Evolutionary conservation across 768 basidiomycete genomes (phyloP).

Genomic region (Mycena maculata): DNA sequence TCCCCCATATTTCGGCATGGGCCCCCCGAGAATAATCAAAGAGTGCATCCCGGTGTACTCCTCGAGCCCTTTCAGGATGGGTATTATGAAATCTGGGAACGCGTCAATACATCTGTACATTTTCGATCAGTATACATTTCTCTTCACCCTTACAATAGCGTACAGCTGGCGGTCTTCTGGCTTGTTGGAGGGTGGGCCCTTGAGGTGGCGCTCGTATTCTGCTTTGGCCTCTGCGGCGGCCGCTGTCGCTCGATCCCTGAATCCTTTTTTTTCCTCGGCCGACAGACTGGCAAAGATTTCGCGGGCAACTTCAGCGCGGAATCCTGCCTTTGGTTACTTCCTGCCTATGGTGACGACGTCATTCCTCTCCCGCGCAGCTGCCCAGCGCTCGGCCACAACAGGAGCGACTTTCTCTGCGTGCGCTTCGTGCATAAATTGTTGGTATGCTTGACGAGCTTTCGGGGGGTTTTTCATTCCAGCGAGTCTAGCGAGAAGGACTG

Average conservation of each 20-base stretch:
- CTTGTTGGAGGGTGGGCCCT: not conserved
- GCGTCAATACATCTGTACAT: not conserved
- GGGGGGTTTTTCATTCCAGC: not conserved
- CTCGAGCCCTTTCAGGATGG: not conserved
- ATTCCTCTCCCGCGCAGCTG: not conserved
- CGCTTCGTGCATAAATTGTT: slow-evolving; percentile 23
- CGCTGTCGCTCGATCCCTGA: not conserved
- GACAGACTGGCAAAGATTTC: not conserved
- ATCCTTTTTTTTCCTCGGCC: not conserved
- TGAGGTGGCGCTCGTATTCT: not conserved
- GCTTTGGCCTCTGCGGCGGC: not conserved
- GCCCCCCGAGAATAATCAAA: not conserved
- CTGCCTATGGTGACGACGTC: slow-evolving; percentile 2
- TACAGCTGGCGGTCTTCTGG: slow-evolving; percentile 13
- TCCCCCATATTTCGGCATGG: not conserved
- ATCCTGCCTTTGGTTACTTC: too few relatives aligned
- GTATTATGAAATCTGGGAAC: not conserved
- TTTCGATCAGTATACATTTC: not conserved
- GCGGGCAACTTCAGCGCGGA: not conserved
- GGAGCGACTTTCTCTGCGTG: not conserved
- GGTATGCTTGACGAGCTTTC: slow-evolving; percentile 19
- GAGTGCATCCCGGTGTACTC: not conserved
- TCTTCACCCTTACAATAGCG: not conserved
- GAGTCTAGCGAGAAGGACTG: slow-evolving; percentile 9
- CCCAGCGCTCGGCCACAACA: slow-evolving; percentile 1